Evolutionary conservation across 1,284 basidiomycete species (phyloP).

Genomic region (Pyrrhoderma noxium): DNA sequence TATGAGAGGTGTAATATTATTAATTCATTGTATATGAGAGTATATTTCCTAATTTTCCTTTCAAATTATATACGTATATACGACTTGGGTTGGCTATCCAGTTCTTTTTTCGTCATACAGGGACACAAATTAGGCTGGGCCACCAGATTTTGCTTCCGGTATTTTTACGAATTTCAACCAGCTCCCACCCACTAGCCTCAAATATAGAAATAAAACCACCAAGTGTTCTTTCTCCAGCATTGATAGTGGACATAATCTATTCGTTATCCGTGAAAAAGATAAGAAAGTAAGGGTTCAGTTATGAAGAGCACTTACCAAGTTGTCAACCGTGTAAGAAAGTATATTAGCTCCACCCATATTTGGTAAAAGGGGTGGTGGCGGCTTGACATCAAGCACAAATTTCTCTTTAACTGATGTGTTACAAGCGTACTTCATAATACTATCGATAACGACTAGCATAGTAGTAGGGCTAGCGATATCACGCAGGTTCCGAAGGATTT

Average conservation of each 20-base stretch:
- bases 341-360: slow-evolving; percentile 18
- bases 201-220: slow-evolving; percentile 3
- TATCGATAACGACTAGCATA: slow-evolving; percentile 23
- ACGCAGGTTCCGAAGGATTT: slow-evolving; percentile 25
- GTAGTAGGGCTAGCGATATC: slow-evolving; percentile 21
- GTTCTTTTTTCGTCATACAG: not conserved
- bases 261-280: no score
- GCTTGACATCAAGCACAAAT: no score
- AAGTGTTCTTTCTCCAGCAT: slow-evolving; percentile 9
- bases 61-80: no score
- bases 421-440: not conserved
- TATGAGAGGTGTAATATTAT: no score
- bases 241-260: slow-evolving; percentile 5
- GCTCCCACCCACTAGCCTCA: slow-evolving; percentile 5
- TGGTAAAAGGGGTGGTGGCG: slow-evolving; percentile 16
- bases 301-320: slow-evolving; percentile 10
- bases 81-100: no score
- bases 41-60: no score
- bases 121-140: slow-evolving; percentile 8
- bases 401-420: no score
- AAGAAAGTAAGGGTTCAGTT: no score
- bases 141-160: slow-evolving; percentile 10
- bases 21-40: no score
- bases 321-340: slow-evolving; percentile 16
- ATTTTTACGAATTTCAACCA: slow-evolving; percentile 7